Percentiles rank a stretch among this genome's conserved stretches.
These are phyloP conservation scores for Mycena citricolor DNA, from an alignment of 1,284 basidiomycete genomes.

Conservation along the genomic window DNA sequence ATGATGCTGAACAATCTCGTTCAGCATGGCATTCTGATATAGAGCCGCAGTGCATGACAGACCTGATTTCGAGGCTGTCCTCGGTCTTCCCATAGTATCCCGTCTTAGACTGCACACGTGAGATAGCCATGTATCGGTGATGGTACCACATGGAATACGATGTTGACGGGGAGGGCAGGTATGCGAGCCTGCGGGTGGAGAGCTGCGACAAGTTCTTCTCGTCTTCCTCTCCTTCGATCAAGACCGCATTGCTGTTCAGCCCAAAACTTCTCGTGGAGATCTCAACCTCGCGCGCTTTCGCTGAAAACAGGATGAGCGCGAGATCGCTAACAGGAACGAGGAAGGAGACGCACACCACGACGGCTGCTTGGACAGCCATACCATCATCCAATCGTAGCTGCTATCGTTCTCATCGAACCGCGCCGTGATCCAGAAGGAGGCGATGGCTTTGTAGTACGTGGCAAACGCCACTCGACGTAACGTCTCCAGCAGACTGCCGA, in stretches of 20 bases:
- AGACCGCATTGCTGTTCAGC: slow-evolving; percentile 32
- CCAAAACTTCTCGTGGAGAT: slow-evolving; percentile 46
- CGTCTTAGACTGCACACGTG: slow-evolving; percentile 34
- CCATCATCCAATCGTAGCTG: slow-evolving; percentile 63
- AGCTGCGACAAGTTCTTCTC: slow-evolving; percentile 29
- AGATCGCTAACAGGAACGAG: too few species aligned
- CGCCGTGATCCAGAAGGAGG: slow-evolving; percentile 63
- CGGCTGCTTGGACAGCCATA: slow-evolving; percentile 58
- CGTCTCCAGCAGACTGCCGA: slow-evolving; percentile 62
- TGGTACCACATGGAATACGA: slow-evolving; percentile 53
- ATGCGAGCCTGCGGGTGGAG: slow-evolving; percentile 41
- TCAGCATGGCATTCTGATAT: neutral
- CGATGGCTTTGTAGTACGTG: slow-evolving; percentile 44
- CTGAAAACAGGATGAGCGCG: too few species aligned
- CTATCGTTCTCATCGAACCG: slow-evolving; percentile 58
- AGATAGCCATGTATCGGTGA: slow-evolving; percentile 46
- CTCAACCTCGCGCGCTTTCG: slow-evolving; percentile 50
- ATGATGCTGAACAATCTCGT: slow-evolving; percentile 43
- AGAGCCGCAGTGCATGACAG: slow-evolving; percentile 19
- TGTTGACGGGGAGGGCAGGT: slow-evolving; percentile 45
- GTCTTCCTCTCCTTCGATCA: slow-evolving; percentile 39
- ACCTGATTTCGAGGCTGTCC: slow-evolving; percentile 40
- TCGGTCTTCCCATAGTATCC: slow-evolving; percentile 36
- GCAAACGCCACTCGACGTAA: slow-evolving; percentile 46
- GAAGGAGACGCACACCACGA: slow-evolving; percentile 39